A percentile compares a stretch with the other conserved stretches of the same genome.
phyloP scores from a whole-genome alignment of 2,329 filamentous ascomycete genomes.

The Botrytis fabae region DNA sequence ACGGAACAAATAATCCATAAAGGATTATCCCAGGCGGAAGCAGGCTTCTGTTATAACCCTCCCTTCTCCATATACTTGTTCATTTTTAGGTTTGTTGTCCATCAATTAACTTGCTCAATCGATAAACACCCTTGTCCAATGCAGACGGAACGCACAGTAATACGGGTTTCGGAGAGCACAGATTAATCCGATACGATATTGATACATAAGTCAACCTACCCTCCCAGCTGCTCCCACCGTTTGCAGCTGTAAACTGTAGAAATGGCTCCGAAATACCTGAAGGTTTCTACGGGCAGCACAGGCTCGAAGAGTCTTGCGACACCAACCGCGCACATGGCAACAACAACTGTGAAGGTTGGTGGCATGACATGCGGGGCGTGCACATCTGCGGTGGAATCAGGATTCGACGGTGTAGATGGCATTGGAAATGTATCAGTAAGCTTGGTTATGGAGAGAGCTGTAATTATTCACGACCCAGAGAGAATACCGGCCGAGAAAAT shows the following conservation, averaged over 20 bases:
- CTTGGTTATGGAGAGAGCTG: slow-evolving; percentile 93
- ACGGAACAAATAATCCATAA: slow-evolving; percentile 5
- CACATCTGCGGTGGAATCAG: slow-evolving; percentile 91
- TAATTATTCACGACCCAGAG: slow-evolving; percentile 82
- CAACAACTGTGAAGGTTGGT: slow-evolving; percentile 85
- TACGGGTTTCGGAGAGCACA: neutral
- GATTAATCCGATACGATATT: slow-evolving; percentile 15
- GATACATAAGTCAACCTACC: slow-evolving; percentile 12
- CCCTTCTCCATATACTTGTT: slow-evolving; percentile 6
- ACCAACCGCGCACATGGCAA: slow-evolving; percentile 68
- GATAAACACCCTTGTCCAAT: slow-evolving; percentile 22
- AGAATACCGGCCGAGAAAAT: slow-evolving; percentile 73
- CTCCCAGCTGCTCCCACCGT: slow-evolving; percentile 1
- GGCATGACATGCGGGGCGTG: slow-evolving; percentile 94
- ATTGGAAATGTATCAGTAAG: slow-evolving; percentile 87
- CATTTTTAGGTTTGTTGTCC: slow-evolving; percentile 1
- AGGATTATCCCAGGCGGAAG: slow-evolving; percentile 15
- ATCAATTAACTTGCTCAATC: slow-evolving; percentile 16
- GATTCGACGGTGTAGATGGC: slow-evolving; percentile 79
- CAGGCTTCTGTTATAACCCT: slow-evolving; percentile 20
- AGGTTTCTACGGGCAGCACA: slow-evolving; percentile 33
- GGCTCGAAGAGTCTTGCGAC: slow-evolving; percentile 27
- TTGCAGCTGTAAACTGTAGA: slow-evolving; percentile 1
- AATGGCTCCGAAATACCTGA: slow-evolving; percentile 39
- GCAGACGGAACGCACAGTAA: slow-evolving; percentile 19